Evolutionary conservation across 805 yeast genomes (phyloP), one percentile per base, ranked within the genome.

Genomic region (Zygoascus flipseniorum): DNA sequence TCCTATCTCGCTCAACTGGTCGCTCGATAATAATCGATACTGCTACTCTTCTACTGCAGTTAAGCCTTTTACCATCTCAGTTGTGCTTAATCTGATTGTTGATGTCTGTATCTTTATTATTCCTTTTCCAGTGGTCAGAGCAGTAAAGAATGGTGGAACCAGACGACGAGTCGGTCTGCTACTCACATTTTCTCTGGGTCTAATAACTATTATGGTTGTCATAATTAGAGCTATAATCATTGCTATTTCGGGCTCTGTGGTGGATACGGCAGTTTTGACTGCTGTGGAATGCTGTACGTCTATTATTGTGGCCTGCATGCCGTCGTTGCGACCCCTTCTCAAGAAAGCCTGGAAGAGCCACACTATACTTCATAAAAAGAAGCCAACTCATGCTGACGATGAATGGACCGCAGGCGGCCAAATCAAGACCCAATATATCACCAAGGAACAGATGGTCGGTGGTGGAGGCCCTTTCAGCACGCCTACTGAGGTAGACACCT

Each of bases 31-130:
- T 3, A 48, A 35, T 9, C 41, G 48, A 16, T 43, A 43, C 14
- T 62, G 65, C 50, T 61, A 61, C 50, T 56, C 65, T 9, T 60
- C 65, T 10, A 60, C 65, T n/a, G 55, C 64, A 11, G 47, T 52
- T 8, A 47, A 54, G 16, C 65, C 65, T 4, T 62, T 62, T 47
- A 50, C 52, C 5, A 50, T 60, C 10, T 54, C 63, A 6, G 63
- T 60, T 6, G 47, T 57, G 28, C 49, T 55, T 52, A 62, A 62
- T 57, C 43, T 62, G 43, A 31, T 59, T 16, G 58, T 58, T 28
- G 65, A 62, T 43, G 44, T 60, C 19, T 44, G 55, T 41, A 60
- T 62, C 28, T 60, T 62, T 51, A 43, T 53, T 31, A 47, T 59
- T 16, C 65, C 65, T n/a, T 62, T 62, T 55, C 62, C 65, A 14